Base-by-base conservation (phyloP, 306 rosid genomes). In the Begonia peltatifolia region DNA sequence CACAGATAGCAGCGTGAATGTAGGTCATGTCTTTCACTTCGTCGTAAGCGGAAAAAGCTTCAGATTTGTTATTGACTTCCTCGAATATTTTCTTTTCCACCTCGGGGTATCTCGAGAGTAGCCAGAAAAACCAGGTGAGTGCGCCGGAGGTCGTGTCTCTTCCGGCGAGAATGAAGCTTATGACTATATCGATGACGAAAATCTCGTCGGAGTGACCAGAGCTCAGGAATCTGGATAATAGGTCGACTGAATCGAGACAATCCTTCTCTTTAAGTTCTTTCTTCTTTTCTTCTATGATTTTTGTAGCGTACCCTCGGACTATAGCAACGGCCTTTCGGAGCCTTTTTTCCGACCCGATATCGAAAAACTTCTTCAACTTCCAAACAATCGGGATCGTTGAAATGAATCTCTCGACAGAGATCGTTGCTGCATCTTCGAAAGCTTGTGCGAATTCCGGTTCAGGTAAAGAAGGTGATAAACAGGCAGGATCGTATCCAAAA, bases 51-150 rank as follows among this genome's bases (percentile, higher is more conserved):
- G 54, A 55, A 0, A 46, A 53, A 0, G 54, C 59, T 2, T 61
- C 65, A 0, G 57, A 41, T 41, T 56, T 51, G n/a, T 51, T 59
- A 0, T 2, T 49, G 14, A 79, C 51, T 43, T 79, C 93, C 4
- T 53, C 54, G 0, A 79, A 6, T 20, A 83, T 60, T 53, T 64
- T 51, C 0, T 58, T 11, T 41, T 83, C 82, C 2, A 67, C 76
- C 0, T 54, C 50, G 0, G 72, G 77, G 62, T 76, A 48, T 3
- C 64, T 66, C 0, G 70, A 54, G 1, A 79, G 46, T 0, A 83
- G 76, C 86, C 83, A 82, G 62, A 82, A 79, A 63, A 76, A 79
- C 92, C 92, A 82, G 0, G 92, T 75, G 36, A 76, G 69, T 0
- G 83, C 83, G 0, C 74, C 64, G 0, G 83, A 82, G 10, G 86